These are phyloP conservation scores for Cinchona pubescens DNA, from an alignment of 257 asterid species.

Conservation along the genomic window DNA sequence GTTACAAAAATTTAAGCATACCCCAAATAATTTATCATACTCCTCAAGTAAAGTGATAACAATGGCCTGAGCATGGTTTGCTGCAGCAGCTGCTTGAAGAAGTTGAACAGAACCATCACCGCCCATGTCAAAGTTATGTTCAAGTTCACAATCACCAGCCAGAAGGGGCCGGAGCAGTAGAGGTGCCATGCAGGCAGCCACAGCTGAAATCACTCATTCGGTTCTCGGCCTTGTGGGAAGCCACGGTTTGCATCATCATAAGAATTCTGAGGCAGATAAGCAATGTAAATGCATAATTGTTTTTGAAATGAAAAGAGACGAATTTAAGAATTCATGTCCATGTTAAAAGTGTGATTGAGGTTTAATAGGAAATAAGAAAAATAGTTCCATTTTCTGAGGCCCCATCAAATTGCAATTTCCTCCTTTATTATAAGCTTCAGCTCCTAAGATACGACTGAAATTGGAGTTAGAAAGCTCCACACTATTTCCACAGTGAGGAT, in stretches of 20 bases:
- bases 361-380: not conserved
- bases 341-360: not conserved
- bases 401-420: not conserved
- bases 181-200: slow-evolving; percentile 99
- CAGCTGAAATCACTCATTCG: slow-evolving; percentile 96
- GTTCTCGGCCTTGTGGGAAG: slow-evolving; percentile 69
- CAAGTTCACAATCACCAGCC: slow-evolving; percentile 94
- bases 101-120: slow-evolving; percentile 93
- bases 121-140: slow-evolving; percentile 58
- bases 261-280: slow-evolving; percentile 64
- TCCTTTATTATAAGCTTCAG: not conserved
- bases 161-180: slow-evolving; percentile 97
- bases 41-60: slow-evolving; percentile 91
- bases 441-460: not conserved
- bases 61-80: slow-evolving; percentile 99
- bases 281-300: slow-evolving; percentile 9
- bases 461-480: not conserved
- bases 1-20: slow-evolving; percentile 32
- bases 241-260: slow-evolving; percentile 84
- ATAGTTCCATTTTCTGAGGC: not conserved
- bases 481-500: not conserved
- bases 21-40: slow-evolving; percentile 82
- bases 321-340: slow-evolving; percentile 6
- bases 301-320: slow-evolving; percentile 8
- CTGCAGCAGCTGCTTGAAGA: slow-evolving; percentile 99